These are phyloP conservation scores for Platanthera zijinensis DNA, from an alignment of 106 monocot genomes.

Conservation along the genomic window DNA sequence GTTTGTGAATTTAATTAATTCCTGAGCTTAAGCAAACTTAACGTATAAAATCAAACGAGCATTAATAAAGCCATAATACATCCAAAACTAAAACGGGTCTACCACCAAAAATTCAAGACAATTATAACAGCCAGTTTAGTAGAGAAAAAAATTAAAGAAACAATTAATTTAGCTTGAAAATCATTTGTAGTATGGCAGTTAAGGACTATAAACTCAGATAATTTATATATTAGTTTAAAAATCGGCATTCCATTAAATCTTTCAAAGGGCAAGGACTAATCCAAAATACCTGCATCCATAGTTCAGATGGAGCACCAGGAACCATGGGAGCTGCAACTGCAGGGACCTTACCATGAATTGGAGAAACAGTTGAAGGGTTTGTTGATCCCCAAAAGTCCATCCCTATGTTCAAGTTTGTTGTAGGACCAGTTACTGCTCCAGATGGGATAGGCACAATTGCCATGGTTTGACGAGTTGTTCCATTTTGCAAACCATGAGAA, in stretches of 20 bases:
- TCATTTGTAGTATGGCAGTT: background rate
- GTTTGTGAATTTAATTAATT: too few species aligned
- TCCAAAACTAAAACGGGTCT: too few species aligned
- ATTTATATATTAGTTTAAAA: background rate
- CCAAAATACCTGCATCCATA: slow-evolving; percentile 29
- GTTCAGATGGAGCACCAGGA: slow-evolving; percentile 28
- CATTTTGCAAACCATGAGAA: slow-evolving; percentile 46
- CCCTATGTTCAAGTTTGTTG: slow-evolving; percentile 77
- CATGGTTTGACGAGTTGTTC: slow-evolving; percentile 30
- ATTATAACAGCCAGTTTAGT: too few species aligned
- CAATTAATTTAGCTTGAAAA: background rate
- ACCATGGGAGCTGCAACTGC: slow-evolving; percentile 30
- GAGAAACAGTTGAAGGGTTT: slow-evolving; percentile 24
- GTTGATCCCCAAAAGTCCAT: slow-evolving; percentile 70
- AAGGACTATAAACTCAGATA: background rate
- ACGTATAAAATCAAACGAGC: too few species aligned
- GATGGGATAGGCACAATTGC: slow-evolving; percentile 38
- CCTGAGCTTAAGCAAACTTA: too few species aligned
- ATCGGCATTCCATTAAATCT: background rate
- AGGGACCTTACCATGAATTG: slow-evolving; percentile 27
- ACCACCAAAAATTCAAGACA: too few species aligned
- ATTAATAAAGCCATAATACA: too few species aligned
- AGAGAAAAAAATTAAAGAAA: background rate
- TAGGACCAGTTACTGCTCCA: slow-evolving; percentile 35
- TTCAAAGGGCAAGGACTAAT: background rate